Base-by-base conservation (phyloP, 306 rosid genomes). In the Cucumis sativus region DNA sequence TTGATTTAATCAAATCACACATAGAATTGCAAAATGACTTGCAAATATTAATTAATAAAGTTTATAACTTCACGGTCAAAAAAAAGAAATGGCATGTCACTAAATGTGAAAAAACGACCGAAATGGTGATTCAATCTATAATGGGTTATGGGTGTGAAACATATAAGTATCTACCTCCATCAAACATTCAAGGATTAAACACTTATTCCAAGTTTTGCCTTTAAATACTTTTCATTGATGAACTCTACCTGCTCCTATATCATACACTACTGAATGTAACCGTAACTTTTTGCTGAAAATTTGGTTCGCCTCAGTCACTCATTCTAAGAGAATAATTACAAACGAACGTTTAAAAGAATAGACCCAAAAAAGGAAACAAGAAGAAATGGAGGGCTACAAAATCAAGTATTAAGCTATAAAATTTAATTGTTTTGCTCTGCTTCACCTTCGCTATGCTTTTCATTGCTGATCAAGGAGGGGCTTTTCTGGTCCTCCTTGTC, bases 401-500 rank as follows among this genome's bases (percentile, higher is more conserved):
- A 82, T 74, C 78, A 76, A 71, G 67, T 57, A 13, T 56, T 23
- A 49, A 47, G 56, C 33, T n/a, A 62, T 49, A 57, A 74, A 43
- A 28, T 52, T 17, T 74, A 59, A 86, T 55, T 62, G 82, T 9
- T 82, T 83, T 83, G 88, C 62, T 14, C 58, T 84, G 82, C 81
- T 84, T 79, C 82, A 60, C 67, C 74, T 62, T 69, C 75, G 35
- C 39, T 45, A 4, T 59, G 82, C 67, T 76, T 84, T 47, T 77
- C 88, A 69, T 80, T 87, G 6, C 84, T 79, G 56, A 80, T 79
- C 30, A 79, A 78, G 43, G 69, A 18, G 65, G 89, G 67, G 80
- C 54, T 83, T 78, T 86, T 70, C 64, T 77, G 80, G 78, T 75
- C 87, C 17, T 75, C 87, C 17, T 66, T 54, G 40, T 73, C 91